Evolutionary conservation across 768 basidiomycete species (phyloP), one percentile per base, ranked within the genome.

Genomic region (Scleroderma bovista): DNA sequence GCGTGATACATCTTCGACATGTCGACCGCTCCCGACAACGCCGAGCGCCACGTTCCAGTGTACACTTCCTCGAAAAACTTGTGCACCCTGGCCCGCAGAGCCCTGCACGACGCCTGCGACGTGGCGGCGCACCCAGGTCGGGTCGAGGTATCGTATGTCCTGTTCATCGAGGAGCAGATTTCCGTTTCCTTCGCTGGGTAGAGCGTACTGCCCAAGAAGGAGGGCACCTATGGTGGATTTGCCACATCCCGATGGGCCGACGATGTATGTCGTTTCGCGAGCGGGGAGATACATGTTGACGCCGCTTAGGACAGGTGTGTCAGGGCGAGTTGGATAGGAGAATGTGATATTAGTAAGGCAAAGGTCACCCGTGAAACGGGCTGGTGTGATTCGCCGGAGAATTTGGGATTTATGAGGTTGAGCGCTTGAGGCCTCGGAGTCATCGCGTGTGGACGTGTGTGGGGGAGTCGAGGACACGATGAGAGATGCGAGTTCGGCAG

Each of bases 41-140:
- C 84, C 91, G 51, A 95, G 77, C 0, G 88, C 87, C 51, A 96
- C 78, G 58, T 97, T 97, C 57, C 94, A 88, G 58, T 87, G 85
- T 1, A 97, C 73, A 12, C 72, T 84, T 60, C 83, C 79, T 46
- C 88, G 86, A 56, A 92, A 90, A 4, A 96, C 70, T 9, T 60
- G 66, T 3, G 60, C 60, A 2, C 59, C 61, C 1, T 45, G 47
- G 4, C 62, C 64, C 42, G 93, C 83, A 24, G 82, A 82, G 40
- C 81, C 81, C 67, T 96, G 93, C 1, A 78, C 77, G 16, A 99
- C 84, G 10, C 83, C 82, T 1, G 83, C 85, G 34, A 97, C 76
- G 56, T 88, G 79, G 9, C 70, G 64, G 5, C 81, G 70, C n/a
- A 82, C 72, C 80, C 84, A 96, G 2, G 62, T 58, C 20, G 77